Conservation (phyloP, 2,329 filamentous ascomycete species). For the Cercospora zeina region DNA sequence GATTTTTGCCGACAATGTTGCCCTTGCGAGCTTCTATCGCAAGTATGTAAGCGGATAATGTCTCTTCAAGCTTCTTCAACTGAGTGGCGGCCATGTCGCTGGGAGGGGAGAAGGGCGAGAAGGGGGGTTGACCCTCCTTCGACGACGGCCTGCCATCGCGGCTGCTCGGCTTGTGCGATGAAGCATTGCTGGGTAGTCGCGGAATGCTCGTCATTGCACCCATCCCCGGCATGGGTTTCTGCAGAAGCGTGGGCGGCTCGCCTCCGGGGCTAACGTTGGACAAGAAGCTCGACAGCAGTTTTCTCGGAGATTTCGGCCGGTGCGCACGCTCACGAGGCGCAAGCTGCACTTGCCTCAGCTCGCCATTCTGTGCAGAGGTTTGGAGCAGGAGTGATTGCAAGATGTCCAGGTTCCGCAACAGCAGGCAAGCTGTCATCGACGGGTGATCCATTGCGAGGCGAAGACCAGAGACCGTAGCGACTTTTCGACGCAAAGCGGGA, state of each 20-base stretch:
- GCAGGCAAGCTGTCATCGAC: slow-evolving; percentile 64
- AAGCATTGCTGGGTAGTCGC: slow-evolving; percentile 29
- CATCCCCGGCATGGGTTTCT: slow-evolving; percentile 35
- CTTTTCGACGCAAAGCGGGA: slow-evolving; percentile 32
- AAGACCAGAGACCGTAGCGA: slow-evolving; percentile 40
- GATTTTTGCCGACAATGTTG: slow-evolving; percentile 74
- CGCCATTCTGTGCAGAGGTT: slow-evolving; percentile 25
- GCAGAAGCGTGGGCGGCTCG: slow-evolving; percentile 33
- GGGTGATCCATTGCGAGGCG: slow-evolving; percentile 69
- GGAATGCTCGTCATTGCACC: slow-evolving; percentile 30
- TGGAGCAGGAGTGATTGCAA: slow-evolving; percentile 62
- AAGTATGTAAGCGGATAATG: slow-evolving; percentile 78
- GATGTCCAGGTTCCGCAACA: slow-evolving; percentile 76
- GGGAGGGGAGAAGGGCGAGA: slow-evolving; percentile 52
- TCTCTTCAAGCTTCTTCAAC: slow-evolving; percentile 75
- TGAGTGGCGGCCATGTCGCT: slow-evolving; percentile 52
- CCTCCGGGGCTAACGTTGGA: slow-evolving; percentile 60
- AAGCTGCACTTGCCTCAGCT: slow-evolving; percentile 23
- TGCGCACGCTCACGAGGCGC: slow-evolving; percentile 56
- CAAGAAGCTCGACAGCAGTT: slow-evolving; percentile 76
- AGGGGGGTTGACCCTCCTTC: slow-evolving; percentile 45
- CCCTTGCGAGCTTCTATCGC: slow-evolving; percentile 82
- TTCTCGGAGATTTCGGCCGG: slow-evolving; percentile 81
- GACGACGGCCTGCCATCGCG: slow-evolving; percentile 42
- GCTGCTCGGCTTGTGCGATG: slow-evolving; percentile 42